phyloP scores from a whole-genome alignment of 2,329 filamentous ascomycete genomes.

The Thielaviopsis punctulata region DNA sequence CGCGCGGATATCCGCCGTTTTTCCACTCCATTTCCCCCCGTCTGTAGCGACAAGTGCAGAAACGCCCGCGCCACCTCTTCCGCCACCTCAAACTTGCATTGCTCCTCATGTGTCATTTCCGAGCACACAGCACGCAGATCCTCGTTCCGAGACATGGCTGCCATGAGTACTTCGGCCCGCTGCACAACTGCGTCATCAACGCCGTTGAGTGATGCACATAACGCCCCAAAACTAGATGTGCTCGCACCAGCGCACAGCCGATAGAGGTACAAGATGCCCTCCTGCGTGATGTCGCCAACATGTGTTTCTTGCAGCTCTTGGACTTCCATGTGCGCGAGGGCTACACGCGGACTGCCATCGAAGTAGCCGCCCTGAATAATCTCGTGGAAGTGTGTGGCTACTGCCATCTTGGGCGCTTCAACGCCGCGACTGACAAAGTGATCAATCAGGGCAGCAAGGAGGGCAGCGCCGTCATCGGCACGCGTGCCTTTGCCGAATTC shows the following conservation, averaged over 20 bases:
- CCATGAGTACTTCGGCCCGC: constrained; percentile 57
- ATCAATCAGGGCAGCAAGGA: constrained; percentile 39
- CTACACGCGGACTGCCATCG: constrained; percentile 20
- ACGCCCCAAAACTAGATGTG: constrained; percentile 66
- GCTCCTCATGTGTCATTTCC: constrained; percentile 45
- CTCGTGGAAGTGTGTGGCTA: constrained; percentile 51
- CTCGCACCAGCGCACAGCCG: constrained; percentile 50
- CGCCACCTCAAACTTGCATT: constrained; percentile 48
- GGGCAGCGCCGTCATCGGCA: constrained; percentile 37
- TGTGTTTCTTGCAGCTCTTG: constrained; percentile 30
- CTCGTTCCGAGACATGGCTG: constrained; percentile 52
- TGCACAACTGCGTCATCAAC: constrained; percentile 55
- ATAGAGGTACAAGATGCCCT: constrained; percentile 61
- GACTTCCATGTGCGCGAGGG: constrained; percentile 58
- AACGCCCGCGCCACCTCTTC: constrained; percentile 43
- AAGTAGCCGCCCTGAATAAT: constrained; percentile 52
- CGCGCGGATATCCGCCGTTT: constrained; percentile 3
- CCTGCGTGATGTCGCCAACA: constrained; percentile 28
- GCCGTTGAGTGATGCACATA: constrained; percentile 76
- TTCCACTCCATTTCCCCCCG: neutral
- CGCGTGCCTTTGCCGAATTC: constrained; percentile 64
- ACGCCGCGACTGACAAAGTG: constrained; percentile 32
- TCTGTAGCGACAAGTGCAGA: constrained; percentile 18
- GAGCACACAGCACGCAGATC: constrained; percentile 61
- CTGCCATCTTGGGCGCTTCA: constrained; percentile 37